Conservation (phyloP, 1,139 yeast species). For the Protomyces gravidus region DNA sequence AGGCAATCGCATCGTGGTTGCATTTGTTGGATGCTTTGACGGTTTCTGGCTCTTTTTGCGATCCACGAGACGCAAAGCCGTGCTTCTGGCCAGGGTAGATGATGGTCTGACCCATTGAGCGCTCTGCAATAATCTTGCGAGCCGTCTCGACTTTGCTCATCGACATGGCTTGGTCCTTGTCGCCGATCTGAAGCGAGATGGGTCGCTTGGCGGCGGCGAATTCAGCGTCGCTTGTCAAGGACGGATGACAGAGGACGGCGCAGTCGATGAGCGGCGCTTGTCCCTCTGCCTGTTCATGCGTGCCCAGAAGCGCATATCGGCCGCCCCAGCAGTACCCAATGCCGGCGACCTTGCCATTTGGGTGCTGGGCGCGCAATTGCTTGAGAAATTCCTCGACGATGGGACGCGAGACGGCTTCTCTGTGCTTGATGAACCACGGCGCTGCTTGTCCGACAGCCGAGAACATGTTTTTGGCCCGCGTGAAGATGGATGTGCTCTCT, state of each 20-base stretch:
- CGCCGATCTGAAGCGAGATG: constrained; percentile 29
- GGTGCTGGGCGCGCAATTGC: neutral
- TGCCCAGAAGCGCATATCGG: constrained; percentile 22
- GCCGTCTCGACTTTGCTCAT: constrained; percentile 12
- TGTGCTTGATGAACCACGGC: constrained; percentile 20
- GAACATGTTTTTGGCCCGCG: constrained; percentile 9
- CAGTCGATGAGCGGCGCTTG: constrained; percentile 9
- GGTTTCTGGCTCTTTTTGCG: neutral
- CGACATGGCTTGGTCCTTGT: constrained; percentile 18
- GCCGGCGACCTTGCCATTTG: constrained; percentile 19
- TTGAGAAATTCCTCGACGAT: constrained; percentile 19
- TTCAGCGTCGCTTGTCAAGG: constrained; percentile 30
- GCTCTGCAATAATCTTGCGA: constrained; percentile 9
- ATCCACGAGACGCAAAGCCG: constrained; percentile 29
- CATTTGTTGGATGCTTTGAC: neutral
- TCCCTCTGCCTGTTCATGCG: constrained; percentile 4
- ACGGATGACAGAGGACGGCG: constrained; percentile 30
- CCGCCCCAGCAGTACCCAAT: constrained; percentile 35
- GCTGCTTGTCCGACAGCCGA: neutral
- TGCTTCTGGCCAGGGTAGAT: constrained; percentile 30
- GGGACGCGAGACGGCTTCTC: constrained; percentile 23
- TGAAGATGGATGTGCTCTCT: constrained; percentile 7
- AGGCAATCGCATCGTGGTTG: neutral
- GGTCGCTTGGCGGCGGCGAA: constrained; percentile 24
- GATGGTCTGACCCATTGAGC: constrained; percentile 19